Evolutionary conservation across 352 stramenopile species (phyloP), one percentile per base, ranked within the genome.

Genomic region (Phytophthora brassicae): DNA sequence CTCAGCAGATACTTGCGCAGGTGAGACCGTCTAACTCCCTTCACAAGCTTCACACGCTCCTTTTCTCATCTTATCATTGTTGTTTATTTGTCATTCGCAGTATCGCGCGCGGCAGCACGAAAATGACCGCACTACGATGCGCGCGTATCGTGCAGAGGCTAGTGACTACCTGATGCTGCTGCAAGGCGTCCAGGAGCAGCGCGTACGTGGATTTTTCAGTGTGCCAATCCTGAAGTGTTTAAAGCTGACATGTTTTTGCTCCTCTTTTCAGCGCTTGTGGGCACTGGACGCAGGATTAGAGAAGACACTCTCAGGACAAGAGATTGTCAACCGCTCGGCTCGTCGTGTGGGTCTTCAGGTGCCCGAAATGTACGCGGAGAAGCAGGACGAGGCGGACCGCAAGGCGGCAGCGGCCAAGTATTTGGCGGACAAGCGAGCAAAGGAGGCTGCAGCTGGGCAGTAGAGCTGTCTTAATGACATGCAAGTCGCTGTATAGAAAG

Each of bases 301-400:
- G 54, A 81, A 78, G 51, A 87, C 86, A 53, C 69, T 94, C 13
- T 68, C 77, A 38, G 67, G 77, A 3, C 56, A 89, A 19, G 84
- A 93, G 38, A 88, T 94, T 38, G 84, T 94, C 42, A 74, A 90
- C 57, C 80, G 78, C 16, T 92, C 86, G 19, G 86, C 86, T 20
- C 73, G 78, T 48, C 84, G 81, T 56, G 86, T 94, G 12, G 86
- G 86, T 24, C 79, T 94, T 2, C 63, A 76, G n/a, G 73, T 94
- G 45, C 86, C 86, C 0, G 81, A 94, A 48, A 86, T 77, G 68
- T 92, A 89, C 70, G 75, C 64, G 6, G 83, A 91, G 22, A 83
- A 89, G 57, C 53, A 78, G 44, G 56, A 61, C 13, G 54, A 71
- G 17, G 68, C 75, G 33, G 66, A 74, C 28, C 55, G 51, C 19